Conservation (phyloP, 192 early-diverging fungal genomes). For the Gigaspora rosea region DNA sequence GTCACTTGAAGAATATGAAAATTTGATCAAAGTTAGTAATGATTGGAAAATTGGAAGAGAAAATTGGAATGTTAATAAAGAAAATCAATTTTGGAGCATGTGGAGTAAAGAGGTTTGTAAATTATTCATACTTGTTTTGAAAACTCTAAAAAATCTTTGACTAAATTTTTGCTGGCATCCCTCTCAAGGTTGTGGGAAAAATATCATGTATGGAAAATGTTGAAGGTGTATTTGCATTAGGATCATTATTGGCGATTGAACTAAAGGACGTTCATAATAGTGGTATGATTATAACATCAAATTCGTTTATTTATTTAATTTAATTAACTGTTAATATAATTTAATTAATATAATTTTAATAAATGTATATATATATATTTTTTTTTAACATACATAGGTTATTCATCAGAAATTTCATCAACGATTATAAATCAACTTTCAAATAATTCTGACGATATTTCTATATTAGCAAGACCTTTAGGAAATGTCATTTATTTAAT, state of each 20-base stretch:
- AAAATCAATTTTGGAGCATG: constrained; percentile 51
- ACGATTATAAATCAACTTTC: constrained; percentile 43
- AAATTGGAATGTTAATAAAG: constrained; percentile 38
- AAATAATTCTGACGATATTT: constrained; percentile 32
- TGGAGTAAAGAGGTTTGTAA: constrained; percentile 51
- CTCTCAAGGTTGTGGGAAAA: constrained; percentile 35
- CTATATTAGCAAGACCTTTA: constrained; percentile 66
- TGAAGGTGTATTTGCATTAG: constrained; percentile 66
- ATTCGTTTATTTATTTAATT: not conserved
- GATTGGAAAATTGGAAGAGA: constrained; percentile 33
- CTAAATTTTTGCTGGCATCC: not conserved
- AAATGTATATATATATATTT: constrained; percentile 28
- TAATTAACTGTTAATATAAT: constrained; percentile 25
- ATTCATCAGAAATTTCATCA: constrained; percentile 49
- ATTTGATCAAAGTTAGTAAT: constrained; percentile 33
- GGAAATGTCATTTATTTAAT: constrained; percentile 83
- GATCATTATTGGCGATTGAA: constrained; percentile 69
- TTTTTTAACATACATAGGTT: constrained; percentile 40
- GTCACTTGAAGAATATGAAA: constrained; percentile 53
- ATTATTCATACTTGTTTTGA: constrained; percentile 10
- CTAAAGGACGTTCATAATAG: constrained; percentile 44
- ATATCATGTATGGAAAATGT: constrained; percentile 61
- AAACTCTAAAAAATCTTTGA: not conserved
- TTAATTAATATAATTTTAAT: constrained; percentile 36
- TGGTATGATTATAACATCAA: constrained; percentile 19